Evolutionary conservation across 2,329 filamentous ascomycete genomes (phyloP).

Genomic region (Aspergillus unguis): DNA sequence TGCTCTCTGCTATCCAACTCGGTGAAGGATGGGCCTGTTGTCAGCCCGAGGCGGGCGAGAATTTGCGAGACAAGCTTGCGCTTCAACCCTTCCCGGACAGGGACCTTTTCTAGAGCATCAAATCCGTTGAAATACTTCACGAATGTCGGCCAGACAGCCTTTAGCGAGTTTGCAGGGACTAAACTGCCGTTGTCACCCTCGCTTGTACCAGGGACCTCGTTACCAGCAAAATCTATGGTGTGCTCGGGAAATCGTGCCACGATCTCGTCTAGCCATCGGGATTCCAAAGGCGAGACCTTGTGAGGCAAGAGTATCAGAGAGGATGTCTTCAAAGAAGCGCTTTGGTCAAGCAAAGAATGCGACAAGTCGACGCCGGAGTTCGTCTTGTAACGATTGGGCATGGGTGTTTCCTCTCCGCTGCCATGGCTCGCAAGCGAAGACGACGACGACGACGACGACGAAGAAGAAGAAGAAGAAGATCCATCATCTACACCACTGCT

Average conservation of each 20-base stretch:
- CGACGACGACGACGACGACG: conserved; percentile 35
- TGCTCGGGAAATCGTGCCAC: conserved; percentile 37
- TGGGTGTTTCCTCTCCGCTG: conserved; percentile 38
- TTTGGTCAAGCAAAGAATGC: conserved; percentile 34
- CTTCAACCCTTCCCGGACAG: conserved; percentile 80
- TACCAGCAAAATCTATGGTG: conserved; percentile 10
- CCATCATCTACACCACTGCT: conserved; percentile 23
- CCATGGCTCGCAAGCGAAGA: conserved; percentile 38
- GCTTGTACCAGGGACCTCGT: conserved; percentile 12
- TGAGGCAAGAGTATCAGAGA: conserved; percentile 75
- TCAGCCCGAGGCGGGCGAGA: conserved; percentile 63
- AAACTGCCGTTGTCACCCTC: conserved; percentile 24
- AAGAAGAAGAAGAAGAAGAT: conserved; percentile 39
- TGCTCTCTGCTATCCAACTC: conserved; percentile 36
- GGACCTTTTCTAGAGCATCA: conserved; percentile 79
- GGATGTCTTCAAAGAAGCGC: conserved; percentile 44
- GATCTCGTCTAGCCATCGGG: conserved; percentile 60
- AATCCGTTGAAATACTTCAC: conserved; percentile 85
- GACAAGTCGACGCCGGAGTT: conserved; percentile 29
- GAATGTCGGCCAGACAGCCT: conserved; percentile 68
- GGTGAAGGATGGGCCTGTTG: conserved; percentile 46
- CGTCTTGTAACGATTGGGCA: conserved; percentile 27
- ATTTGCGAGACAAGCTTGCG: conserved; percentile 61
- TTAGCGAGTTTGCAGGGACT: conserved; percentile 39
- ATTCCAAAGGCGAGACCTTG: conserved; percentile 73